Percentiles rank a stretch among this genome's conserved stretches.
phyloP scores from a whole-genome alignment of 441 rosid species.

The Codiaeum variegatum region DNA sequence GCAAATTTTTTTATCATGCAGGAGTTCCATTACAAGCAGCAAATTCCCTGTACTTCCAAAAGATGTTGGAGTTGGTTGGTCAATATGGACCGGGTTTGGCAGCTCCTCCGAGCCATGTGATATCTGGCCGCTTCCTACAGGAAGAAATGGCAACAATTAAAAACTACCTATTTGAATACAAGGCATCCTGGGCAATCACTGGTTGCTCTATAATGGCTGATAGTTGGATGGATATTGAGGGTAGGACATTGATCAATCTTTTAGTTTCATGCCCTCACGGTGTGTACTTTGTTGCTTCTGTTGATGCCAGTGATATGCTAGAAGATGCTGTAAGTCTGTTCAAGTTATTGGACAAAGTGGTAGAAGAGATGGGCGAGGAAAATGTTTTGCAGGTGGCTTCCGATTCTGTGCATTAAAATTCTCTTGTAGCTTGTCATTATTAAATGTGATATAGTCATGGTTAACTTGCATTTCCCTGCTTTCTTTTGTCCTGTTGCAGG shows the following conservation, averaged over 20 bases:
- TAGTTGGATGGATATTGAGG: constrained; percentile 72
- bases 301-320: constrained; percentile 68
- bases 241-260: constrained; percentile 63
- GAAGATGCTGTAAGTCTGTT: constrained; percentile 66
- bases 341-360: constrained; percentile 71
- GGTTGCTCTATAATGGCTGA: constrained; percentile 90
- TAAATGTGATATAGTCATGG: neutral
- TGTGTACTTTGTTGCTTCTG: constrained; percentile 65
- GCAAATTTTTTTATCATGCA: constrained; percentile 80
- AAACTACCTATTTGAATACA: constrained; percentile 55
- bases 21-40: constrained; percentile 78
- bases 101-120: constrained; percentile 57
- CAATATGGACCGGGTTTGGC: constrained; percentile 67
- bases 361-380: constrained; percentile 92
- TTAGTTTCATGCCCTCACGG: constrained; percentile 80
- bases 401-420: neutral
- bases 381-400: constrained; percentile 64
- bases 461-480: constrained; percentile 19
- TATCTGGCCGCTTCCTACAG: constrained; percentile 68
- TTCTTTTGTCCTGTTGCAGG: constrained; percentile 32
- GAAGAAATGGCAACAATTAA: constrained; percentile 65
- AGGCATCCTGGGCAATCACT: constrained; percentile 65
- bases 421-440: neutral
- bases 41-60: constrained; percentile 74
- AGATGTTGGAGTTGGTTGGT: constrained; percentile 80